A percentile compares a stretch with the other conserved stretches of the same genome.
phyloP scores from a whole-genome alignment of 176 grass and related monocot species.

The Canna indica region DNA sequence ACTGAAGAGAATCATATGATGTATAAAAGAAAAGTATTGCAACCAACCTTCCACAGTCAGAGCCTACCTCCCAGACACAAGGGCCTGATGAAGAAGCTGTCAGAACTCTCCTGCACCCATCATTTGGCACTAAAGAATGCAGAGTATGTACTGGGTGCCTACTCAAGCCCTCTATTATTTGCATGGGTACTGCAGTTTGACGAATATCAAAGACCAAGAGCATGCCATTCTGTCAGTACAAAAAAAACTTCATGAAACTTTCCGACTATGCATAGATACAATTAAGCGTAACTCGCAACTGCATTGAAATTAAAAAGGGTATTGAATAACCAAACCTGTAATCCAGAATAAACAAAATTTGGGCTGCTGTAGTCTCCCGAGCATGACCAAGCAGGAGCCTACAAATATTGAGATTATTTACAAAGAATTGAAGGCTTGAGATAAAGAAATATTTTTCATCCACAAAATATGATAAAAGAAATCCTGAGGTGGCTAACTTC shows the following conservation, averaged over 20 bases:
- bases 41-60: slow-evolving; percentile 29
- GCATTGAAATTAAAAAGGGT: slow-evolving; percentile 1
- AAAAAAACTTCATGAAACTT: not conserved
- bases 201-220: slow-evolving; percentile 88
- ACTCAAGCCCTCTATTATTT: slow-evolving; percentile 43
- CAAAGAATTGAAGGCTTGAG: no score
- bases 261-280: not conserved
- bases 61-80: slow-evolving; percentile 56
- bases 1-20: slow-evolving; percentile 2
- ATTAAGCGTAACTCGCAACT: not conserved
- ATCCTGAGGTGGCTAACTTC: not conserved
- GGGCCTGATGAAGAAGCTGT: slow-evolving; percentile 76
- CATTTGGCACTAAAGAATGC: slow-evolving; percentile 31
- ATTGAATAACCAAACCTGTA: slow-evolving; percentile 73
- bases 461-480: not conserved
- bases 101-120: slow-evolving; percentile 42
- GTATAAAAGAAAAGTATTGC: not conserved
- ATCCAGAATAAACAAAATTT: slow-evolving; percentile 64
- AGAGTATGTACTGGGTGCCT: slow-evolving; percentile 65
- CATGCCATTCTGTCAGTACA: slow-evolving; percentile 57
- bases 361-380: slow-evolving; percentile 38
- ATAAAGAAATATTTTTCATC: not conserved
- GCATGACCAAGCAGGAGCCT: slow-evolving; percentile 83
- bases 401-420: slow-evolving; percentile 21
- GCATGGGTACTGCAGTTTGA: slow-evolving; percentile 55